Conservation (phyloP, 2,329 filamentous ascomycete genomes). For the Chrysosporium keratinophilum region DNA sequence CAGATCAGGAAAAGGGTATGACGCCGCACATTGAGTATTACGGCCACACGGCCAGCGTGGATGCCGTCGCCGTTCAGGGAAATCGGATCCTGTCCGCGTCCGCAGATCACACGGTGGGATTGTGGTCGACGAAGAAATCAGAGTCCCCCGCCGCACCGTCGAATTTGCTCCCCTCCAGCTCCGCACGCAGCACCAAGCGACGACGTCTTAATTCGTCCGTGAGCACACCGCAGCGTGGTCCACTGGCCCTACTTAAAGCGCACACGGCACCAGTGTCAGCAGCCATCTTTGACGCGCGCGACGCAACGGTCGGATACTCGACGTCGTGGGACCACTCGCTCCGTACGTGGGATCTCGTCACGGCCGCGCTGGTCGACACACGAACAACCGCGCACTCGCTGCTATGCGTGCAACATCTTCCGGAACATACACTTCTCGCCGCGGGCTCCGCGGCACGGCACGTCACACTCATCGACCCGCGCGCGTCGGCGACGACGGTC, state of each 20-base stretch:
- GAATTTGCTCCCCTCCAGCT: slow-evolving; percentile 55
- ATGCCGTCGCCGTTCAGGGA: slow-evolving; percentile 63
- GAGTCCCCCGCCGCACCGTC: slow-evolving; percentile 64
- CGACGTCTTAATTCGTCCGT: slow-evolving; percentile 59
- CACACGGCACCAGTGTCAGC: slow-evolving; percentile 68
- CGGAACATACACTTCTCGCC: slow-evolving; percentile 52
- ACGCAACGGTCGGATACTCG: slow-evolving; percentile 83
- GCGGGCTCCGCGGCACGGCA: slow-evolving; percentile 77
- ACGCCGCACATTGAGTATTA: slow-evolving; percentile 71
- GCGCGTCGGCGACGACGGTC: slow-evolving; percentile 63
- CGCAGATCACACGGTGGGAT: slow-evolving; percentile 68
- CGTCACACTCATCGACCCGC: slow-evolving; percentile 86
- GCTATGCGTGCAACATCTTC: slow-evolving; percentile 65
- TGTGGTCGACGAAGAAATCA: slow-evolving; percentile 76
- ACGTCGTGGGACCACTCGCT: slow-evolving; percentile 84
- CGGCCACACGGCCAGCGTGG: slow-evolving; percentile 65
- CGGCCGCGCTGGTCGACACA: slow-evolving; percentile 65
- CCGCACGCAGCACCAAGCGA: slow-evolving; percentile 58
- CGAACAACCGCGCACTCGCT: slow-evolving; percentile 75
- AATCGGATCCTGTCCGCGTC: slow-evolving; percentile 77
- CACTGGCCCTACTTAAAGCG: slow-evolving; percentile 60
- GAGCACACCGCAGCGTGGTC: slow-evolving; percentile 58
- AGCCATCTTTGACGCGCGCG: slow-evolving; percentile 72
- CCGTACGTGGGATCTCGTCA: slow-evolving; percentile 83
- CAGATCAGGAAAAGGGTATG: slow-evolving; percentile 54